phyloP scores from a whole-genome alignment of 2,329 filamentous ascomycete species.

The Tolypocladium sp. region DNA sequence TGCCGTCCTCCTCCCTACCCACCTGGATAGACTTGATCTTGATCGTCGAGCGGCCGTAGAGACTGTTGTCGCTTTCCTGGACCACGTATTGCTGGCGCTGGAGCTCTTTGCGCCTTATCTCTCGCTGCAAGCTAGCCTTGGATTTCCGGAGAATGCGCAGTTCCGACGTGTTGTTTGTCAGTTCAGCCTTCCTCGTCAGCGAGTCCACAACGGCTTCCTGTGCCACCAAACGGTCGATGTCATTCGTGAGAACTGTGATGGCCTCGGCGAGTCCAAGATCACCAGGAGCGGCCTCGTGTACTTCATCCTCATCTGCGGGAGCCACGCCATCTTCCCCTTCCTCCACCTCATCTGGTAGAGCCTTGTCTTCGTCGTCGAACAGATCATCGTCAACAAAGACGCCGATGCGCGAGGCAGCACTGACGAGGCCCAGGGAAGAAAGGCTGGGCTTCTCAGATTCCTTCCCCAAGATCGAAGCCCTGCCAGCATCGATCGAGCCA shows the following conservation, averaged over 20 bases:
- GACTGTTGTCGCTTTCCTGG: conserved; percentile 94
- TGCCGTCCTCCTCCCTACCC: conserved; percentile 81
- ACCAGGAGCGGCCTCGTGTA: conserved; percentile 89
- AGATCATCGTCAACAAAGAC: conserved; percentile 93
- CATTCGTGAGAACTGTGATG: conserved; percentile 75
- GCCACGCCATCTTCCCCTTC: conserved; percentile 47
- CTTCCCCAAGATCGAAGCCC: conserved; percentile 24
- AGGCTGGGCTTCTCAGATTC: conserved; percentile 70
- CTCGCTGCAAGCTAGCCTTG: conserved; percentile 83
- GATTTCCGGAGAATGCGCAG: conserved; percentile 87
- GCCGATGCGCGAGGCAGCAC: conserved; percentile 75
- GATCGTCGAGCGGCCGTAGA: conserved; percentile 85
- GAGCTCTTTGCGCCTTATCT: conserved; percentile 88
- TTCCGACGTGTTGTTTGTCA: conserved; percentile 95
- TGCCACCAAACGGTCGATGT: conserved; percentile 79
- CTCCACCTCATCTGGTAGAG: conserved; percentile 76
- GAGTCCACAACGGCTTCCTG: conserved; percentile 91
- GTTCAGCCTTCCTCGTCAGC: conserved; percentile 82
- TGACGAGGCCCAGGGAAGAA: conserved; percentile 83
- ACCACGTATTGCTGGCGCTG: conserved; percentile 95
- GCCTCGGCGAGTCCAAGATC: conserved; percentile 91
- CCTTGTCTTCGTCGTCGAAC: conserved; percentile 81
- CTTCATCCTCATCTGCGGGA: conserved; percentile 53
- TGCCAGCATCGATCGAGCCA: conserved; percentile 49
- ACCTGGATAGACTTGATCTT: conserved; percentile 90